Evolutionary conservation across 345 rosid genomes (phyloP).

Genomic region (Acer campestre): DNA sequence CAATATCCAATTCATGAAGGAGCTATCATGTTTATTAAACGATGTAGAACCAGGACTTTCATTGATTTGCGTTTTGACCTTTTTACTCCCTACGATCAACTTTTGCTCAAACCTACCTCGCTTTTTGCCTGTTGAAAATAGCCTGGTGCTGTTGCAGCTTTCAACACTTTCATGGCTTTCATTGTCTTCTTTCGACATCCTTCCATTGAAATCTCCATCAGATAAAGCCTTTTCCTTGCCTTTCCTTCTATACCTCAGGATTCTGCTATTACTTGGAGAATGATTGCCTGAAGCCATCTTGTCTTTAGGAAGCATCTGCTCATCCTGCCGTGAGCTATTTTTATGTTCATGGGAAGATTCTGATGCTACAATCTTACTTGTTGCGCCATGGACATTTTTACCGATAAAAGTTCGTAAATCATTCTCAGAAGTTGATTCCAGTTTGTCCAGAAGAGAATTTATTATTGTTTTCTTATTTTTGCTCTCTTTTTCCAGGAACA

Average conservation of each 20-base stretch:
- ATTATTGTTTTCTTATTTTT: conserved; percentile 15
- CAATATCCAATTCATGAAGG: conserved; percentile 90
- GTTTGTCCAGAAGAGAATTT: conserved; percentile 28
- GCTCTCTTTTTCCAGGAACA: conserved; percentile 28
- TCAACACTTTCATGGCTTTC: conserved; percentile 88
- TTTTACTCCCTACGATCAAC: conserved; percentile 60
- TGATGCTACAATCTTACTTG: conserved; percentile 28
- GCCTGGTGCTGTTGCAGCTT: conserved; percentile 69
- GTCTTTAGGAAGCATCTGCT: conserved; percentile 30
- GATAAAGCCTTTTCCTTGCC: conserved; percentile 70
- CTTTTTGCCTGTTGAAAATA: conserved; percentile 49
- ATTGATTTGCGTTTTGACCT: conserved; percentile 46
- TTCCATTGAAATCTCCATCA: conserved; percentile 50
- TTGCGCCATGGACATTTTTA: conserved; percentile 28
- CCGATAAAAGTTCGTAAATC: conserved; percentile 32
- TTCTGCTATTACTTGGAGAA: conserved; percentile 39
- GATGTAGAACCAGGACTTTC: conserved; percentile 60
- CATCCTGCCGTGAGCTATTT: conserved; percentile 32
- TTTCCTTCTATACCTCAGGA: conserved; percentile 34
- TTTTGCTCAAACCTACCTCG: conserved; percentile 52
- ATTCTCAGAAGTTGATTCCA: conserved; percentile 71
- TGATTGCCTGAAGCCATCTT: conserved; percentile 19
- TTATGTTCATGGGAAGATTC: conserved; percentile 35
- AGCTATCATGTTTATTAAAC: conserved; percentile 61
- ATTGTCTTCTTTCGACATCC: conserved; percentile 41